Percentiles rank a stretch among this genome's conserved stretches.
These are phyloP conservation scores for Dactylellina drechsleri DNA, from an alignment of 2,329 filamentous ascomycete species.

Conservation along the genomic window DNA sequence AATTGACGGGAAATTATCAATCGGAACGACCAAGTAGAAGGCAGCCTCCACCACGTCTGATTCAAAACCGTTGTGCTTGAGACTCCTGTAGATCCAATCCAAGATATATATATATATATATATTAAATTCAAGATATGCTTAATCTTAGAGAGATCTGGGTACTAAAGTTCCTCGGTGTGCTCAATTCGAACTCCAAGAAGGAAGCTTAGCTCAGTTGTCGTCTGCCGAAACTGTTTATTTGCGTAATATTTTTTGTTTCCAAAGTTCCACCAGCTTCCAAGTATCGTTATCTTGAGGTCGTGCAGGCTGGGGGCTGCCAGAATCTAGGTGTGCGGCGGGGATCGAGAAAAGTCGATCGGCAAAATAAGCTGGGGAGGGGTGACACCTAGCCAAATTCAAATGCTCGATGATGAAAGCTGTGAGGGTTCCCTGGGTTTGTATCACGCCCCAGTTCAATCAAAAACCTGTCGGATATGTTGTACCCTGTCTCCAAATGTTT, in stretches of 20 bases:
- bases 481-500: neutral
- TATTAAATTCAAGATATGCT: slow-evolving; percentile 39
- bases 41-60: neutral
- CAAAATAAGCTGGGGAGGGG: slow-evolving; percentile 19
- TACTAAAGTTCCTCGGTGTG: neutral
- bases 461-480: slow-evolving; percentile 12
- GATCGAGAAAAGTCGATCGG: slow-evolving; percentile 38
- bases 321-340: slow-evolving; percentile 40
- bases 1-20: slow-evolving; percentile 28
- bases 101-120: slow-evolving; percentile 11
- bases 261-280: neutral
- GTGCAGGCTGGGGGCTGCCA: slow-evolving; percentile 34
- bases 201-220: slow-evolving; percentile 2
- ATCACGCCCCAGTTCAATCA: slow-evolving; percentile 5
- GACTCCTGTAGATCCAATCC: slow-evolving; percentile 29
- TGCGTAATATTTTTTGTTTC: neutral
- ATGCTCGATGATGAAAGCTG: slow-evolving; percentile 50
- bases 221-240: slow-evolving; percentile 24
- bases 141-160: slow-evolving; percentile 27
- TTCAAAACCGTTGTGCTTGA: slow-evolving; percentile 6
- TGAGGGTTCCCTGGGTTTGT: slow-evolving; percentile 10
- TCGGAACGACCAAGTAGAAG: slow-evolving; percentile 12
- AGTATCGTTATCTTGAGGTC: slow-evolving; percentile 30
- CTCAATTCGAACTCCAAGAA: slow-evolving; percentile 11
- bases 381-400: slow-evolving; percentile 1